Evolutionary conservation across 2,329 filamentous ascomycete species (phyloP), one percentile per base, ranked within the genome.

Genomic region (Didymella segeticola): DNA sequence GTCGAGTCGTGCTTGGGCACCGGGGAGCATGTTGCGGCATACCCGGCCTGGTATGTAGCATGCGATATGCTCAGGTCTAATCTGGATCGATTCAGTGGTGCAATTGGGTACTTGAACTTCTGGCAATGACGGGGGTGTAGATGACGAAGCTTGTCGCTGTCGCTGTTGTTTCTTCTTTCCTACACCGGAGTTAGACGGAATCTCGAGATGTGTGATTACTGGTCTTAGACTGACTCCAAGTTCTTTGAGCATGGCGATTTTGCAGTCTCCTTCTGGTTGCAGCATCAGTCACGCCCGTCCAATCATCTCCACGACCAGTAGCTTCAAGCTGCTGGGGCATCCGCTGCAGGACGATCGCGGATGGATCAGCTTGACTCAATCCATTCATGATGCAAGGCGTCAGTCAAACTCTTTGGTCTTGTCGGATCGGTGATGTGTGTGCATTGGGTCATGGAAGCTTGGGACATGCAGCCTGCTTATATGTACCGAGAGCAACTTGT

Each of bases 1-100:
- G 15, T 45, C 42, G 14, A 45, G 19, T 2, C 42, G 42, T 10
- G 42, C 43, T 29, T 37, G 22, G 3, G 43, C 31, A 12, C 31
- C 31, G 2, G 31, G 43, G 5, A 46, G 43, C 42, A 45, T 45
- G 30, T 45, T 45, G 14, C 36, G 23, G 42, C 42, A 45, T 26
- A 45, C 10, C 14, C 42, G 30, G 19, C 42, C 42, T 4, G 42
- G 42, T n/a, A 34, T 20, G 30, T 45, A 36, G 30, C 36, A 34
- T 15, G 30, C 29, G 14, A 23, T 31, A 2, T 36, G 30, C n/a
- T 17, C 20, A 10, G 20, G 42, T n/a, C 14, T 36, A 19, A 36
- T 45, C 10, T 30, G 22, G 5, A 45, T 34, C 9, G 36, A 4
- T 14, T 45, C 30, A 11, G 22, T 25, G 4, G 19, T 19, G 10